Conservation (phyloP, 2,329 filamentous ascomycete species). For the Beauveria australis region DNA sequence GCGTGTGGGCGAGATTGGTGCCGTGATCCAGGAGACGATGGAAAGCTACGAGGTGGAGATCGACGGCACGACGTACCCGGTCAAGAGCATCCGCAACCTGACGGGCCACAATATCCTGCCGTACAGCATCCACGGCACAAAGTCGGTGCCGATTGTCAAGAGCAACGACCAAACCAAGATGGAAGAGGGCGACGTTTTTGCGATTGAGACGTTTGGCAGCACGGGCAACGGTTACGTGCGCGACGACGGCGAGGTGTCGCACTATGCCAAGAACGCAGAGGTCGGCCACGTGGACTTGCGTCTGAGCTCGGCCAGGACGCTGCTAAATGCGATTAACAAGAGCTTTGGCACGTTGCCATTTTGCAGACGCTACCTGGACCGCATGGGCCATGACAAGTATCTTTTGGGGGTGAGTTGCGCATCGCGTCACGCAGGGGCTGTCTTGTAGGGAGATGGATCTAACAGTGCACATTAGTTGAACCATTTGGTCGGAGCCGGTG, state of each 20-base stretch:
- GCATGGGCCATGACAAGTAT: slow-evolving; percentile 91
- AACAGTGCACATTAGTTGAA: slow-evolving; percentile 53
- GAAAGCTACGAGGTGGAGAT: slow-evolving; percentile 87
- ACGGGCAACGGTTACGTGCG: slow-evolving; percentile 82
- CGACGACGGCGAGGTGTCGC: slow-evolving; percentile 83
- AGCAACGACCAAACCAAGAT: slow-evolving; percentile 84
- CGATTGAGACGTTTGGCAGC: slow-evolving; percentile 92
- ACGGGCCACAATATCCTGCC: slow-evolving; percentile 86
- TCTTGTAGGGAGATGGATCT: not conserved
- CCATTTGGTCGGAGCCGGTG: slow-evolving; percentile 70
- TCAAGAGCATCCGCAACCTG: slow-evolving; percentile 80
- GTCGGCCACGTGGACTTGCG: slow-evolving; percentile 68
- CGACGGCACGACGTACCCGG: slow-evolving; percentile 65
- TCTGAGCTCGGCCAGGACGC: slow-evolving; percentile 72
- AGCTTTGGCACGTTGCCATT: slow-evolving; percentile 92
- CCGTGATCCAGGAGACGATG: slow-evolving; percentile 81
- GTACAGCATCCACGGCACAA: slow-evolving; percentile 85
- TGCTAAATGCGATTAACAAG: slow-evolving; percentile 87
- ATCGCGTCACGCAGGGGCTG: too few species aligned
- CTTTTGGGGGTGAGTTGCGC: slow-evolving; percentile 62
- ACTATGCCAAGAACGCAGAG: slow-evolving; percentile 72
- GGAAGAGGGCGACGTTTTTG: slow-evolving; percentile 94
- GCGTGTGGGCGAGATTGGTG: slow-evolving; percentile 77
- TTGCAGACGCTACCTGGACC: slow-evolving; percentile 83
- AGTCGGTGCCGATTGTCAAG: slow-evolving; percentile 92